Percentiles rank a stretch among this genome's conserved stretches.
Evolutionary conservation across 2,329 filamentous ascomycete genomes (phyloP).

Genomic region (Claviceps sp.): DNA sequence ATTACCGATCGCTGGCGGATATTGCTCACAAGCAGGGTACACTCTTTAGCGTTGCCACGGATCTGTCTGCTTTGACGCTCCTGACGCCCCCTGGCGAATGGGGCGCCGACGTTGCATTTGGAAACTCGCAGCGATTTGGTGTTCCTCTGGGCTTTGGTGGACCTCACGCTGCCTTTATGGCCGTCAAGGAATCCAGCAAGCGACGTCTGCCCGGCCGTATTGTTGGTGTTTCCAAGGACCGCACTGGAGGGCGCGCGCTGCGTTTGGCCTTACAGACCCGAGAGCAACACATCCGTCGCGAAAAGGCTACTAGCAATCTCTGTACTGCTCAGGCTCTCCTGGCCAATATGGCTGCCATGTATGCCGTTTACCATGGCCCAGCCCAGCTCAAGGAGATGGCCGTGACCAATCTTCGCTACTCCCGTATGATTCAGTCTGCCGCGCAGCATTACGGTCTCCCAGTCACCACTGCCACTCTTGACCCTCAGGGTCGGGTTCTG

Average conservation of each 20-base stretch:
- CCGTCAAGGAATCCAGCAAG: constrained; percentile 82
- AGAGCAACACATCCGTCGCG: constrained; percentile 89
- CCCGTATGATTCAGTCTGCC: constrained; percentile 54
- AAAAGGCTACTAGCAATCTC: constrained; percentile 96
- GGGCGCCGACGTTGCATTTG: constrained; percentile 89
- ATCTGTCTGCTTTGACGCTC: constrained; percentile 74
- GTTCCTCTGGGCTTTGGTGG: constrained; percentile 87
- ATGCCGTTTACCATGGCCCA: constrained; percentile 87
- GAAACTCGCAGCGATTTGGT: constrained; percentile 81
- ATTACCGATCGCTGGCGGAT: constrained; percentile 63
- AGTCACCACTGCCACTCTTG: constrained; percentile 43
- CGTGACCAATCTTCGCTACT: constrained; percentile 57
- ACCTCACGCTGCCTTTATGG: constrained; percentile 95
- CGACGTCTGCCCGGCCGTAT: constrained; percentile 85
- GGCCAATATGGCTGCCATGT: constrained; percentile 93
- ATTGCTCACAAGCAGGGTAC: constrained; percentile 64
- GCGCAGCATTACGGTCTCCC: constrained; percentile 50
- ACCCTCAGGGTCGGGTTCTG: constrained; percentile 41
- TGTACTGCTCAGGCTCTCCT: constrained; percentile 90
- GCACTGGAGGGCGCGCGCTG: constrained; percentile 67
- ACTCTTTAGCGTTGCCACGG: constrained; percentile 77
- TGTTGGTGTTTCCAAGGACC: constrained; percentile 83
- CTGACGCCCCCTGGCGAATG: constrained; percentile 87
- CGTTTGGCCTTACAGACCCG: constrained; percentile 80
- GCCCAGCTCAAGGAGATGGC: constrained; percentile 72